These are phyloP conservation scores for Pilobolus umbonatus DNA, from an alignment of 192 early-diverging fungal species.

Conservation along the genomic window DNA sequence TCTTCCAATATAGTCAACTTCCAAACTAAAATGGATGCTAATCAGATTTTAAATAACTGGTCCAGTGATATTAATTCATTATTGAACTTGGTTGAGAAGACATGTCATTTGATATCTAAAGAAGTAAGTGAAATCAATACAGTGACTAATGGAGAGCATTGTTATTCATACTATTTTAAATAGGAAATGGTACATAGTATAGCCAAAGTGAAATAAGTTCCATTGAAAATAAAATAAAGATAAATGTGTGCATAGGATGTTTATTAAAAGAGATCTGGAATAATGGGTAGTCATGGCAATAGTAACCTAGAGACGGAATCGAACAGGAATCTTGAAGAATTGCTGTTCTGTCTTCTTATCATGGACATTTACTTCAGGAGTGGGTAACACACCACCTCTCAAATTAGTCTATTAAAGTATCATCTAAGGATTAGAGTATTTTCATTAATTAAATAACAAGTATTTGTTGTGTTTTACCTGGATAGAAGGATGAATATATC, in stretches of 20 bases:
- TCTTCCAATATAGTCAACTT: slow-evolving; percentile 89
- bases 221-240: neutral
- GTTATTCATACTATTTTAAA: neutral
- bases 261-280: neutral
- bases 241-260: neutral
- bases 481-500: slow-evolving; percentile 30
- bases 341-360: neutral
- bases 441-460: neutral
- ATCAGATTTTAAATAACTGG: slow-evolving; percentile 93
- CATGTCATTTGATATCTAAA: slow-evolving; percentile 84
- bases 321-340: neutral
- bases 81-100: slow-evolving; percentile 92
- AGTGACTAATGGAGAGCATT: neutral
- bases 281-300: too few species aligned
- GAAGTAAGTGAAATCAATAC: slow-evolving; percentile 35
- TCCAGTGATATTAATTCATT: slow-evolving; percentile 83
- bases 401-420: slow-evolving; percentile 22
- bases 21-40: slow-evolving; percentile 75
- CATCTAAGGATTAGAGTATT: neutral
- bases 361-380: neutral
- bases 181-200: slow-evolving; percentile 16
- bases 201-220: slow-evolving; percentile 3
- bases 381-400: slow-evolving; percentile 22
- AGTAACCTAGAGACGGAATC: neutral
- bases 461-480: slow-evolving; percentile 22